Evolutionary conservation across 164 flowering plant genomes (phyloP).

Genomic region (Houttuynia cordata): DNA sequence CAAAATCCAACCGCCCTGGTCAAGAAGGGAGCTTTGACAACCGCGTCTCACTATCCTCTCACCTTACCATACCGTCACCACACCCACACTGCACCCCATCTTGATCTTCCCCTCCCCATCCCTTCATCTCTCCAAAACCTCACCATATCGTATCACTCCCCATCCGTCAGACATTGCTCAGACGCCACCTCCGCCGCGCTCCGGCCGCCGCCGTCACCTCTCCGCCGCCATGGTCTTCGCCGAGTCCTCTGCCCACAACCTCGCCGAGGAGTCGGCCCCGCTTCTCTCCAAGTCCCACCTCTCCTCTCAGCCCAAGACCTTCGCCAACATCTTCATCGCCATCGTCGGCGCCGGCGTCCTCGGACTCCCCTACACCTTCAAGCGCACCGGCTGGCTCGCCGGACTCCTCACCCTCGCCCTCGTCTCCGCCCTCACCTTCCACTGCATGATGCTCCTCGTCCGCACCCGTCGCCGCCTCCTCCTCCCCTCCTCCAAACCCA

Average conservation of each 20-base stretch:
- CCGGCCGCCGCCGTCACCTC: no score
- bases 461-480: conserved; percentile 32
- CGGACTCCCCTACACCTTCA: conserved; percentile 74
- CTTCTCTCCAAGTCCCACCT: conserved; percentile 23
- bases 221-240: conserved; percentile 22
- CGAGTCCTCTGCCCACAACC: conserved; percentile 25
- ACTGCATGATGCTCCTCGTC: conserved; percentile 72
- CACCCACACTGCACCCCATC: no score
- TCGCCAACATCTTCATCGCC: conserved; percentile 81
- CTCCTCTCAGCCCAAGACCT: conserved; percentile 62
- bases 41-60: no score
- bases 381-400: conserved; percentile 55
- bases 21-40: no score
- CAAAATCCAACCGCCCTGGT: no score
- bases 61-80: no score
- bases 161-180: no score
- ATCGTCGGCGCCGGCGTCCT: conserved; percentile 86
- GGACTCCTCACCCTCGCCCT: conserved; percentile 34
- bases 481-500: conserved; percentile 10
- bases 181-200: no score
- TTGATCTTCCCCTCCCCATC: no score
- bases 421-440: conserved; percentile 42
- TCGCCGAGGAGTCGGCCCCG: conserved; percentile 54
- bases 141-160: no score
- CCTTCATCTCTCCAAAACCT: no score